Base-by-base conservation (phyloP, 345 rosid species). In the Punica granatum region DNA sequence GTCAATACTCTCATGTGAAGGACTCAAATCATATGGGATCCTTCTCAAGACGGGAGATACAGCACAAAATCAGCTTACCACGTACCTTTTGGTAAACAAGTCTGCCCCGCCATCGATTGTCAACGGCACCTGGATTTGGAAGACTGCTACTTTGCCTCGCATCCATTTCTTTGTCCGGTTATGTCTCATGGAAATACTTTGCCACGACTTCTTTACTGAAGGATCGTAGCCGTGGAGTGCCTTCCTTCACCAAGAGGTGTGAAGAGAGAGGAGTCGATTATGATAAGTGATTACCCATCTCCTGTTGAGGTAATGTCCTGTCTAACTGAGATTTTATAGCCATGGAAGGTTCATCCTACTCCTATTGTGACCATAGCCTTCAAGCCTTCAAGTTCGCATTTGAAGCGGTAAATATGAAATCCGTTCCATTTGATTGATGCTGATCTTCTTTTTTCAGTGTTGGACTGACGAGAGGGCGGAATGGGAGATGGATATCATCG, bases 171-270 rank as follows among this genome's bases (percentile, higher is more conserved):
- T n/a, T n/a, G n/a, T n/a, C n/a, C n/a, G n/a, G n/a, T n/a, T n/a
- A n/a, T n/a, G n/a, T n/a, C n/a, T n/a, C n/a, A n/a, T n/a, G n/a
- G n/a, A n/a, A n/a, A n/a, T n/a, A n/a, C n/a, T n/a, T n/a, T n/a
- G n/a, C n/a, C n/a, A n/a, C n/a, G n/a, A n/a, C n/a, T n/a, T n/a
- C n/a, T n/a, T 94, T 62, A 91, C 92, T 28, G 97, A 94, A 75
- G 96, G 91, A 77, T 76, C 91, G 66, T 94, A 97, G 99, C 99
- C n/a, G n/a, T n/a, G n/a, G n/a, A 89, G 79, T 89, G 92, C 31
- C 91, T 91, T 64, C 96, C 95, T 60, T 71, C 77, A 51, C 82
- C 87, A 3, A 73, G 39, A 65, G 77, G 69, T 69, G 60, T 49
- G 67, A 59, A 73, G 61, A 82, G 83, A 68, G 83, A 83, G 69